Base-by-base conservation (phyloP, 495 filamentous ascomycete genomes). In the Lasiosphaeria ovina region DNA sequence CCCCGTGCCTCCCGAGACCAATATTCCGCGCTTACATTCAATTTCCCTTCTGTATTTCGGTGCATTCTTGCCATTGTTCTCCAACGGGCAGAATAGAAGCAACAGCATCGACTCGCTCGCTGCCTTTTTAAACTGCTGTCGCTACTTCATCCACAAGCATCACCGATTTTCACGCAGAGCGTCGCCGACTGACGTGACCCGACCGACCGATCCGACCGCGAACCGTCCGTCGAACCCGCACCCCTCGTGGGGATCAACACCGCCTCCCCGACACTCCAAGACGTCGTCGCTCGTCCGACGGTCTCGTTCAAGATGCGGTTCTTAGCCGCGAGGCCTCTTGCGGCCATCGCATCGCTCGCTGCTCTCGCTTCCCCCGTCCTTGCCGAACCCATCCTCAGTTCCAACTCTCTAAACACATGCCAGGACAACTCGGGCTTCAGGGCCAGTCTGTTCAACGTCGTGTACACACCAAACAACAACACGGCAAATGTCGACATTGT, bases 381-480 rank as follows among this genome's bases (percentile, higher is more conserved):
- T n/a, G 74, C 56, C 55, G 64, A 63, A 34, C 65, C 65, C 31
- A 76, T 76, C 66, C 72, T 93, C 55, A 75, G 86, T 67, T 90
- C 90, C 49, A 89, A 84, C 61, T 90, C 90, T 4, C 51, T 62
- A 31, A 62, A 62, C 40, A 57, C 89, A 49, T 95, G 91, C 71
- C 88, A 91, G 75, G 80, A 85, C 35, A 86, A 90, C 67, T 89
- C 88, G 11, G 87, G 85, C 64, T 93, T 95, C 71, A 86, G 87
- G 2, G 91, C 91, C 54, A 90, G 86, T 61, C 79, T 92, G 45
- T 94, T 95, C 81, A 87, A 89, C 54, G 88, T 94, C 69, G 75
- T 79, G 56, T 94, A 91, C 71, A 91, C 87, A 4, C 90, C 91
- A 24, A 79, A 84, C 68, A 91, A 93, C 74, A 81, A 80, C 54